phyloP scores from a whole-genome alignment of 305 asterid species.

The Fraxinus baroniana region DNA sequence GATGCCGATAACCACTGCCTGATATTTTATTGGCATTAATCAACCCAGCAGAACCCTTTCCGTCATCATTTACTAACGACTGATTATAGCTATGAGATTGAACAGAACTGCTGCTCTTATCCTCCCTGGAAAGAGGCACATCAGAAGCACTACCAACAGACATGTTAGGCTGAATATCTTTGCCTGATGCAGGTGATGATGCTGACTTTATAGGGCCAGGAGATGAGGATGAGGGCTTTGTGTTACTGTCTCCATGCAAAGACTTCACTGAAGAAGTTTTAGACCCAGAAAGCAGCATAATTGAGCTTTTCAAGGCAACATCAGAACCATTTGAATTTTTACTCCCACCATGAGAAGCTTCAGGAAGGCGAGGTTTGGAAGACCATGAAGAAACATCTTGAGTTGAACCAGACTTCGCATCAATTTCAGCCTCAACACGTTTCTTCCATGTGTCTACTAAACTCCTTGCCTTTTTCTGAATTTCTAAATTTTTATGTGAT shows the following conservation, averaged over 20 bases:
- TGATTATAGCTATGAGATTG: constrained; percentile 45
- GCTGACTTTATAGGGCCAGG: constrained; percentile 45
- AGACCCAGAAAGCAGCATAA: constrained; percentile 42
- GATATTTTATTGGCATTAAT: constrained; percentile 38
- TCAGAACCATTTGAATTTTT: constrained; percentile 52
- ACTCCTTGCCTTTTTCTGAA: constrained; percentile 67
- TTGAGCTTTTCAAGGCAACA: constrained; percentile 41
- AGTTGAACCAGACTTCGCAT: constrained; percentile 49
- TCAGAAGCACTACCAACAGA: constrained; percentile 39
- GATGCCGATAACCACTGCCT: constrained; percentile 35
- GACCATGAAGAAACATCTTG: constrained; percentile 46
- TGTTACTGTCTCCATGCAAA: constrained; percentile 41
- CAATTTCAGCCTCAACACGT: constrained; percentile 75
- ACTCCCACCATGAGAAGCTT: constrained; percentile 48
- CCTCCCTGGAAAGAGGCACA: constrained; percentile 42
- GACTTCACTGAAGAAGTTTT: constrained; percentile 43
- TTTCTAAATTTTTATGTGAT: constrained; percentile 60
- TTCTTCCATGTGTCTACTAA: constrained; percentile 79
- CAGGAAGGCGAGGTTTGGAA: constrained; percentile 49
- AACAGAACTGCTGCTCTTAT: constrained; percentile 53
- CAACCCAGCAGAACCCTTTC: constrained; percentile 41
- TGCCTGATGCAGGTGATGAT: constrained; percentile 45
- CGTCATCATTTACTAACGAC: constrained; percentile 45
- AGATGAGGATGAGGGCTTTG: constrained; percentile 49
- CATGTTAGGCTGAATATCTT: constrained; percentile 47